phyloP scores from a whole-genome alignment of 257 asterid species.

The Nicotiana otophora region DNA sequence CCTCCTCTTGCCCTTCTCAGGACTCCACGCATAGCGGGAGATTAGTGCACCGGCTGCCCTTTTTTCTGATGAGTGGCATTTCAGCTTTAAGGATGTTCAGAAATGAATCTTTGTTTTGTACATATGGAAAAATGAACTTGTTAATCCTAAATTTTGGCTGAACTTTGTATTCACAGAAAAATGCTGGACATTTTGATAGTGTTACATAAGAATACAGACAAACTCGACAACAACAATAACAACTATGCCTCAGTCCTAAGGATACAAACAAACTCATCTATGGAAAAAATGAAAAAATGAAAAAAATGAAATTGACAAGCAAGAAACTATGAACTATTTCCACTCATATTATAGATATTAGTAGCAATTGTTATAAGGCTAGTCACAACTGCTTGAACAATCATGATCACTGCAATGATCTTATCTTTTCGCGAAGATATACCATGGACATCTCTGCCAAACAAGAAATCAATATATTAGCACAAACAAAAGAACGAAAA shows the following conservation, averaged over 20 bases:
- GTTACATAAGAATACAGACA: neutral
- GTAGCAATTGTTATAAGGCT: conserved; percentile 72
- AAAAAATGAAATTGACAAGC: neutral
- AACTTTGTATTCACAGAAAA: neutral
- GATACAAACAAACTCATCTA: neutral
- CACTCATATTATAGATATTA: conserved; percentile 53
- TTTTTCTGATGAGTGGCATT: too few species aligned
- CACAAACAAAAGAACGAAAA: neutral
- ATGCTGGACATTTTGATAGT: neutral
- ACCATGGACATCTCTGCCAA: conserved; percentile 75
- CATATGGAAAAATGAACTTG: too few species aligned
- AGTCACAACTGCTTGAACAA: conserved; percentile 62
- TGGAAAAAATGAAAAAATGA: neutral
- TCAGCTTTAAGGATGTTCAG: too few species aligned
- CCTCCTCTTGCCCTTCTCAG: too few species aligned
- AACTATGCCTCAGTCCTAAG: neutral
- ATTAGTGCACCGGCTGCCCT: too few species aligned
- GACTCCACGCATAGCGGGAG: too few species aligned
- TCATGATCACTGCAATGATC: conserved; percentile 61
- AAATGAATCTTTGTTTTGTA: too few species aligned
- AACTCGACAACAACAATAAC: neutral
- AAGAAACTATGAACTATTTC: conserved; percentile 8
- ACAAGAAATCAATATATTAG: neutral
- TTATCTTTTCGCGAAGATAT: conserved; percentile 72
- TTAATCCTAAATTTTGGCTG: neutral